A percentile compares a stretch with the other conserved stretches of the same genome.
These are phyloP conservation scores for Tuber aestivum DNA, from an alignment of 495 filamentous ascomycete genomes.

Conservation along the genomic window DNA sequence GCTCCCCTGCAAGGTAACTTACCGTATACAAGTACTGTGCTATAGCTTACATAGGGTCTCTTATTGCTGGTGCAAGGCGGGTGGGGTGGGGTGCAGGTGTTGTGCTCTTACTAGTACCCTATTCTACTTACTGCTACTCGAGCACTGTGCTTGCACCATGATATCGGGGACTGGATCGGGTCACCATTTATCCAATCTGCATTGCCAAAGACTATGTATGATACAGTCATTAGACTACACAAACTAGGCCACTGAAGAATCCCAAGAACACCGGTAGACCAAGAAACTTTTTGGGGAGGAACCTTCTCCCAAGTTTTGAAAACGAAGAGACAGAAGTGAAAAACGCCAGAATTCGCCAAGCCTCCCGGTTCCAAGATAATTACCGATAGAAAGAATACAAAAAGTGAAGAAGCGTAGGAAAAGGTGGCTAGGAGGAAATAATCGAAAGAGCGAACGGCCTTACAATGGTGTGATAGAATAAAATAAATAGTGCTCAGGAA, in stretches of 20 bases:
- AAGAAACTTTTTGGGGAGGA: not conserved
- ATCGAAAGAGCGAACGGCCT: not conserved
- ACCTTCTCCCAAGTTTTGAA: not conserved
- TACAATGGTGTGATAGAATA: not conserved
- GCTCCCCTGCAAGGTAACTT: not conserved
- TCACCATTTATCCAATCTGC: not conserved
- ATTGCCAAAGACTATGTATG: not conserved
- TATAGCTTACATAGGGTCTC: not conserved
- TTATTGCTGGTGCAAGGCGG: not conserved
- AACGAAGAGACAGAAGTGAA: not conserved
- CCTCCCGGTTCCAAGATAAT: constrained; percentile 5
- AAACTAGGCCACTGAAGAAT: not conserved
- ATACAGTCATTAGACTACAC: not conserved
- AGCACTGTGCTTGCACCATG: not conserved
- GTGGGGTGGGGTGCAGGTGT: too few relatives aligned
- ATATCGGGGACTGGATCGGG: not conserved
- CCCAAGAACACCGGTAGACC: not conserved
- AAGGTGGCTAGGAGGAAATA: not conserved
- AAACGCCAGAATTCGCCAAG: constrained; percentile 28
- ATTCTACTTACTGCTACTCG: too few relatives aligned
- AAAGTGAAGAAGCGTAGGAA: too few relatives aligned
- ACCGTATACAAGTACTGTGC: too few relatives aligned
- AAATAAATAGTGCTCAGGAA: constrained; percentile 12
- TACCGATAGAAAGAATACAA: constrained; percentile 7
- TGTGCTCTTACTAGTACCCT: too few relatives aligned